A percentile compares a stretch with the other conserved stretches of the same genome.
These are phyloP conservation scores for Lentinula boryana DNA, from an alignment of 768 basidiomycete genomes.

Conservation along the genomic window DNA sequence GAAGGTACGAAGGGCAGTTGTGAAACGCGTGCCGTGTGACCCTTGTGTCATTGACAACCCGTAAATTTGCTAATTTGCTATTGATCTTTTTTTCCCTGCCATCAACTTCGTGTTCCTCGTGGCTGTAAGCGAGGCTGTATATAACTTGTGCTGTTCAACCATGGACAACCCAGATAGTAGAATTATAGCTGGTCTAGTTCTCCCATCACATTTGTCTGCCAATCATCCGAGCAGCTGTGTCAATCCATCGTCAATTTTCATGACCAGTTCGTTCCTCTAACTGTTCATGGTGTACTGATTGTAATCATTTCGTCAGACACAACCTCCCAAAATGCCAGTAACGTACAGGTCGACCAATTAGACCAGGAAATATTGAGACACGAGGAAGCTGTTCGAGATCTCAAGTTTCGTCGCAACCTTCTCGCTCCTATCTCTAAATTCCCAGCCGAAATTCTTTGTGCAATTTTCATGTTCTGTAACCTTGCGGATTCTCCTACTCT, in stretches of 20 bases:
- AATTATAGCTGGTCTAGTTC: conserved; percentile 25
- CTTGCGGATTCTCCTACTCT: conserved; percentile 2
- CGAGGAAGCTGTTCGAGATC: conserved; percentile 24
- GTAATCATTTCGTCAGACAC: not conserved
- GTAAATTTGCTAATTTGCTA: not conserved
- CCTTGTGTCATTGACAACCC: not conserved
- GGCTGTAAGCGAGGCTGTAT: not conserved
- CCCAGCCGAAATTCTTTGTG: conserved; percentile 36
- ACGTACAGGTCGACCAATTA: conserved; percentile 15
- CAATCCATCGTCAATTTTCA: conserved; percentile 1
- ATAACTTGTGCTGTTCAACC: not conserved
- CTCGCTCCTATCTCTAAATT: conserved; percentile 30
- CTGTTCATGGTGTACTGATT: not conserved
- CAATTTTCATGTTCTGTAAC: conserved; percentile 27
- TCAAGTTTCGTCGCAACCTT: conserved; percentile 30
- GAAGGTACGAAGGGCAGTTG: conserved; percentile 1
- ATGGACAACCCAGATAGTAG: not conserved
- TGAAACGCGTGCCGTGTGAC: conserved; percentile 13
- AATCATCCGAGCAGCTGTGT: not conserved
- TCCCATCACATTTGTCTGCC: not conserved
- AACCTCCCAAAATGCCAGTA: not conserved
- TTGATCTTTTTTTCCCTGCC: not conserved
- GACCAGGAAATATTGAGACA: conserved; percentile 30
- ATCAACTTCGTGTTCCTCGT: not conserved
- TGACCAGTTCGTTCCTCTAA: conserved; percentile 11